A percentile compares a stretch with the other conserved stretches of the same genome.
These are phyloP conservation scores for Gymnopilus dilepis DNA, from an alignment of 768 basidiomycete species.

Conservation along the genomic window DNA sequence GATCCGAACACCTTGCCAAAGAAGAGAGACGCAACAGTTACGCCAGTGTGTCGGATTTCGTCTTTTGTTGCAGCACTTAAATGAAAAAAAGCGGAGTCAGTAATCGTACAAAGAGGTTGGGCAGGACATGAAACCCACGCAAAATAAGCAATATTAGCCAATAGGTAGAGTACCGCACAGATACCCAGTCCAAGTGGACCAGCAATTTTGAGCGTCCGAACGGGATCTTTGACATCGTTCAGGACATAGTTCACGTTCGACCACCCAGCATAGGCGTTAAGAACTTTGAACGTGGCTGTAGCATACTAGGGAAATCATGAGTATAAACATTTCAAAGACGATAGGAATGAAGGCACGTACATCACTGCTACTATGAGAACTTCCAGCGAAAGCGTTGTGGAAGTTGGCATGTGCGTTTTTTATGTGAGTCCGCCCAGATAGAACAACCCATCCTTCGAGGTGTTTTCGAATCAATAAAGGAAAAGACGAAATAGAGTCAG, in stretches of 20 bases:
- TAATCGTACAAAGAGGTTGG: not conserved
- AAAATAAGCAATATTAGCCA: constrained; percentile 66
- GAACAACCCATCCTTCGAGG: constrained; percentile 59
- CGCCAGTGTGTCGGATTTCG: constrained; percentile 52
- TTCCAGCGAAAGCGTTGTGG: constrained; percentile 56
- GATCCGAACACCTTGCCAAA: constrained; percentile 63
- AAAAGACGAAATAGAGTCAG: not conserved
- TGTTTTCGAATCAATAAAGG: not conserved
- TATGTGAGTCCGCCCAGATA: constrained; percentile 56
- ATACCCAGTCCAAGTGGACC: constrained; percentile 63
- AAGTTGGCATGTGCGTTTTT: constrained; percentile 59
- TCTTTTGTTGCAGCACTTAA: constrained; percentile 48
- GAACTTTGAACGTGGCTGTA: constrained; percentile 63
- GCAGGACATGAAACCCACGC: constrained; percentile 27
- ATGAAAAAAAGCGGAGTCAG: not conserved
- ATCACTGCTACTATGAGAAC: constrained; percentile 51
- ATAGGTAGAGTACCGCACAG: constrained; percentile 55
- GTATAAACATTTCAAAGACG: not conserved
- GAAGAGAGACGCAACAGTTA: constrained; percentile 65
- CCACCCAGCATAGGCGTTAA: constrained; percentile 53
- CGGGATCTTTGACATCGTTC: constrained; percentile 63
- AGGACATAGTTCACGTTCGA: constrained; percentile 63
- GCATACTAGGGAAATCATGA: constrained; percentile 47
- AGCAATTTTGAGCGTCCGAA: constrained; percentile 65
- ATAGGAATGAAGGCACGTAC: constrained; percentile 17